Evolutionary conservation across 2,329 filamentous ascomycete species (phyloP).

Genomic region (Akanthomyces lecanii): DNA sequence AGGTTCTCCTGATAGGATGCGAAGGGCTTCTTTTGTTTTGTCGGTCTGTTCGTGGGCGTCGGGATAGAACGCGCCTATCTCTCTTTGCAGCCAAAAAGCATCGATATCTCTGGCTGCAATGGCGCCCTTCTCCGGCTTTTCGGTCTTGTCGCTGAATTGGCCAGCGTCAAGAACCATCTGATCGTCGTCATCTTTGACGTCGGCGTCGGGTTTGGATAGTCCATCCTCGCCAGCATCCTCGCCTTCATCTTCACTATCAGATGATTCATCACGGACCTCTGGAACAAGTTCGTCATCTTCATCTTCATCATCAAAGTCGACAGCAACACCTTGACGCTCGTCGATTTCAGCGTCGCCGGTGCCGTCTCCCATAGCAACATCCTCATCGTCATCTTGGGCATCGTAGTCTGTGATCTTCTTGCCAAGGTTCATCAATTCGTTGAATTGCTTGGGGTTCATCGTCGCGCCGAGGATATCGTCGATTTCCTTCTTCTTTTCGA

Average conservation of each 20-base stretch:
- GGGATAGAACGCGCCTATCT: conserved; percentile 81
- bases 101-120: conserved; percentile 88
- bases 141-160: conserved; percentile 40
- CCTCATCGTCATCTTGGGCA: conserved; percentile 90
- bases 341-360: conserved; percentile 72
- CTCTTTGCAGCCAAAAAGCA: conserved; percentile 92
- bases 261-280: conserved; percentile 84
- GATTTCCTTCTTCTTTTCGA: conserved; percentile 96
- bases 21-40: conserved; percentile 80
- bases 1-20: conserved; percentile 72
- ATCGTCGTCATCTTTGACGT: conserved; percentile 62
- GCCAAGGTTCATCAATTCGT: conserved; percentile 89
- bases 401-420: conserved; percentile 99
- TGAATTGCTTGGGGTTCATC: conserved; percentile 86
- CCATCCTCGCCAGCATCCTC: conserved; percentile 58
- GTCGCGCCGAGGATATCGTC: conserved; percentile 86
- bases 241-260: conserved; percentile 70
- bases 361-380: conserved; percentile 65
- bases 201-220: conserved; percentile 47
- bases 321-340: conserved; percentile 92
- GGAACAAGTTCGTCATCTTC: conserved; percentile 72
- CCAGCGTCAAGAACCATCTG: conserved; percentile 81
- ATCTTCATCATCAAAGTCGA: conserved; percentile 90
- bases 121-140: conserved; percentile 53
- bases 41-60: conserved; percentile 92